These are phyloP conservation scores for Phaffomyces antillensis DNA, from an alignment of 805 yeast species.

Conservation along the genomic window DNA sequence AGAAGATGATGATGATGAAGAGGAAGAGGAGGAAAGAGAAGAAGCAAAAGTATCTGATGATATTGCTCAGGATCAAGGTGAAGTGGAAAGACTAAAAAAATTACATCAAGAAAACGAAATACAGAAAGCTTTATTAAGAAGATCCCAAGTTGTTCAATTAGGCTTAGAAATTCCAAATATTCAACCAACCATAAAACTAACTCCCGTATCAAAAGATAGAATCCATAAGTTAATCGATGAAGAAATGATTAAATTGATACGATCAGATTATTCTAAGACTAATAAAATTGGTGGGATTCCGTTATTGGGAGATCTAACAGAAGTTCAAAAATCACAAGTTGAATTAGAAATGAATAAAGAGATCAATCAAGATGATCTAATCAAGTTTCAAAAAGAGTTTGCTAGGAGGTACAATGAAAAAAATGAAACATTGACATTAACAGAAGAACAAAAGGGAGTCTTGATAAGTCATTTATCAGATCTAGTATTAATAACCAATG, in stretches of 20 bases:
- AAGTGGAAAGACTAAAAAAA: constrained; percentile 12
- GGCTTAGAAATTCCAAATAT: constrained; percentile 36
- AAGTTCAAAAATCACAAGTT: constrained; percentile 4
- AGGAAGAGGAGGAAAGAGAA: constrained; percentile 7
- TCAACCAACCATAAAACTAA: background rate
- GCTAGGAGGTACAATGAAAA: background rate
- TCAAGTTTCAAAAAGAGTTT: constrained; percentile 9
- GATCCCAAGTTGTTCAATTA: constrained; percentile 41
- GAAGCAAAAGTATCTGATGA: background rate
- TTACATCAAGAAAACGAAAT: constrained; percentile 10
- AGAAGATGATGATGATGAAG: constrained; percentile 24
- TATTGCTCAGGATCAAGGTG: constrained; percentile 17
- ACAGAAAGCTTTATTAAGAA: constrained; percentile 24
- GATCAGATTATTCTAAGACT: constrained; percentile 34
- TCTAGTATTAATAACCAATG: constrained; percentile 6
- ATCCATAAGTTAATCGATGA: constrained; percentile 16
- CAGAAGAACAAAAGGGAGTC: background rate
- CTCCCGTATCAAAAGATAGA: background rate
- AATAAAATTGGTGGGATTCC: constrained; percentile 18
- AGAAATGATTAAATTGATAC: constrained; percentile 31
- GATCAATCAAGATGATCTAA: constrained; percentile 4
- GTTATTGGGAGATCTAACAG: constrained; percentile 17
- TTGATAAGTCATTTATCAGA: constrained; percentile 1
- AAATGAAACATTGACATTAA: background rate
- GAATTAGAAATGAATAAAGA: constrained; percentile 8